Evolutionary conservation across 768 basidiomycete genomes (phyloP).

Genomic region (Suillus spraguei): DNA sequence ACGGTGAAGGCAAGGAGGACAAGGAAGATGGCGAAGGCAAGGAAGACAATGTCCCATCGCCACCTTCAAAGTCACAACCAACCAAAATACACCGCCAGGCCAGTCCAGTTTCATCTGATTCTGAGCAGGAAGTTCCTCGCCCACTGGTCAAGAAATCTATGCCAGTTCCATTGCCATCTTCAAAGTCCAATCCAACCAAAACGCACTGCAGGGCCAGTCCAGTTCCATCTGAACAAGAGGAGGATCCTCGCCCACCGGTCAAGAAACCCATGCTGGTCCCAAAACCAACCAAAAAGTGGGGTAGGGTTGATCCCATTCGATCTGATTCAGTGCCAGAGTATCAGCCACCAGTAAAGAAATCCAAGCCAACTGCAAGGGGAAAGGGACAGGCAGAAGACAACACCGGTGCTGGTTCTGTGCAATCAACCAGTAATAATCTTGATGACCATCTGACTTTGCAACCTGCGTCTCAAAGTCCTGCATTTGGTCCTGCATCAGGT

Average conservation of each 20-base stretch:
- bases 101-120: background rate
- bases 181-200: background rate
- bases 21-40: too few relatives aligned
- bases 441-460: too few relatives aligned
- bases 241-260: too few relatives aligned
- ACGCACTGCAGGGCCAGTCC: background rate
- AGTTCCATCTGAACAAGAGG: too few relatives aligned
- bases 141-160: too few relatives aligned
- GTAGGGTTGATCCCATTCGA: background rate
- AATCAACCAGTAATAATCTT: background rate
- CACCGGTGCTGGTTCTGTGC: background rate
- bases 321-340: background rate
- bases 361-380: background rate
- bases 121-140: background rate
- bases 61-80: background rate
- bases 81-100: background rate
- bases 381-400: background rate
- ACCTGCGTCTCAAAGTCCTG: too few relatives aligned
- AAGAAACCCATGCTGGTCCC: too few relatives aligned
- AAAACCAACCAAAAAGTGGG: background rate
- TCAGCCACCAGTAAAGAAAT: background rate
- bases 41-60: background rate
- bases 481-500: too few relatives aligned
- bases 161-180: too few relatives aligned
- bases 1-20: too few relatives aligned